phyloP scores from a whole-genome alignment of 108 stramenopile genomes.

The Nitzschia putrida region DNA sequence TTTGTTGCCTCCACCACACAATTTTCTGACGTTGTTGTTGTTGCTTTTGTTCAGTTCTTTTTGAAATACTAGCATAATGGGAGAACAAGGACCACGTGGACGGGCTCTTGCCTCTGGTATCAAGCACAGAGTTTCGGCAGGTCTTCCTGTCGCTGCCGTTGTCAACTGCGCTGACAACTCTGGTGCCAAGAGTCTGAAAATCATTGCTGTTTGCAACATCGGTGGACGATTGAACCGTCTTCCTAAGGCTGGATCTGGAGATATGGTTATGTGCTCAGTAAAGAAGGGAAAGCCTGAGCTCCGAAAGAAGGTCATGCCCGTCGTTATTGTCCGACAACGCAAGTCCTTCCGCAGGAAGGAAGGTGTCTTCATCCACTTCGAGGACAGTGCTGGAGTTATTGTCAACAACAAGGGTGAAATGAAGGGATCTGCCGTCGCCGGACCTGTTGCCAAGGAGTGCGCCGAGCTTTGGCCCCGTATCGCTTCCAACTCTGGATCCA shows the following conservation, averaged over 20 bases:
- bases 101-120: constrained; percentile 90
- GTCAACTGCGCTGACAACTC: constrained; percentile 99
- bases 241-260: constrained; percentile 95
- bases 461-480: constrained; percentile 99
- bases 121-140: constrained; percentile 98
- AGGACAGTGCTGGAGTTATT: constrained; percentile 99
- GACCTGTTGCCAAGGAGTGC: constrained; percentile 99
- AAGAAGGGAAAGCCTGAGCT: constrained; percentile 99
- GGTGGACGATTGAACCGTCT: constrained; percentile 97
- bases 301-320: constrained; percentile 99
- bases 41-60: too few species aligned
- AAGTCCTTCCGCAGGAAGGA: constrained; percentile 99
- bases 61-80: constrained; percentile 27
- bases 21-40: too few species aligned
- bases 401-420: constrained; percentile 99
- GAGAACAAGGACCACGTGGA: constrained; percentile 81
- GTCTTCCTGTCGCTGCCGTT: constrained; percentile 97
- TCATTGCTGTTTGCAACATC: constrained; percentile 98
- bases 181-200: constrained; percentile 99
- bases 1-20: too few species aligned
- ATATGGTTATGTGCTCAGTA: constrained; percentile 99
- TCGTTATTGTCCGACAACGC: constrained; percentile 97
- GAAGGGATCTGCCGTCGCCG: constrained; percentile 99
- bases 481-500: constrained; percentile 96
- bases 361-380: constrained; percentile 99